A percentile compares a stretch with the other conserved stretches of the same genome.
These are phyloP conservation scores for Schwanniomyces polymorphus DNA, from an alignment of 805 yeast genomes.

Conservation along the genomic window DNA sequence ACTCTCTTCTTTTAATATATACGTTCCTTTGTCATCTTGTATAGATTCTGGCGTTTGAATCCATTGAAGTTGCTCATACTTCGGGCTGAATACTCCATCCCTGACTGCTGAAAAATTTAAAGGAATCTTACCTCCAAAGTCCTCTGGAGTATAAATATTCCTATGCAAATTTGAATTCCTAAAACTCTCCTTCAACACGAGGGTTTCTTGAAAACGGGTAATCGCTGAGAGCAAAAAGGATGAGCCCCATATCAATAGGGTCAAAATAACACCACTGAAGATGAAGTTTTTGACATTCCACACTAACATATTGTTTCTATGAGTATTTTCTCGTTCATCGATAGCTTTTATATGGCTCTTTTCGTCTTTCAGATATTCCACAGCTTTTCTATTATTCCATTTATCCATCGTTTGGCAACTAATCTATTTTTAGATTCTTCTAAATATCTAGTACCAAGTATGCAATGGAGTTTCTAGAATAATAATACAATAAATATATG, in stretches of 20 bases:
- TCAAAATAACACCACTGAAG: slow-evolving; percentile 18
- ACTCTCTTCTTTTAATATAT: slow-evolving; percentile 37
- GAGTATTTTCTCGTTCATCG: neutral
- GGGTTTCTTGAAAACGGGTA: slow-evolving; percentile 10
- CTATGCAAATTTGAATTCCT: neutral
- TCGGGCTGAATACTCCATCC: slow-evolving; percentile 57
- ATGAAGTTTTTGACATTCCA: slow-evolving; percentile 4
- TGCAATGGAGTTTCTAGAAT: neutral
- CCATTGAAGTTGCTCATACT: slow-evolving; percentile 66
- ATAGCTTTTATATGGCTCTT: neutral
- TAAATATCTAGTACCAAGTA: neutral
- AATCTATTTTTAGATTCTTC: neutral
- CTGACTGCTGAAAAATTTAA: slow-evolving; percentile 39
- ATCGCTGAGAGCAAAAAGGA: slow-evolving; percentile 27
- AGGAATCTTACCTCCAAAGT: slow-evolving; percentile 20
- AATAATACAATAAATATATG: neutral
- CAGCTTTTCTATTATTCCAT: neutral
- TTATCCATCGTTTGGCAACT: neutral
- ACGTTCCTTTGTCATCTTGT: slow-evolving; percentile 64
- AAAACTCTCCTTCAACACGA: neutral
- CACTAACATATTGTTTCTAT: neutral
- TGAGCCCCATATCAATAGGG: slow-evolving; percentile 37
- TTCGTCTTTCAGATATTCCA: neutral
- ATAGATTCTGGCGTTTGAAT: slow-evolving; percentile 51
- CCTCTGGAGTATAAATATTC: neutral